Conservation (phyloP, 495 filamentous ascomycete genomes). For the Trichoderma gamsii region DNA sequence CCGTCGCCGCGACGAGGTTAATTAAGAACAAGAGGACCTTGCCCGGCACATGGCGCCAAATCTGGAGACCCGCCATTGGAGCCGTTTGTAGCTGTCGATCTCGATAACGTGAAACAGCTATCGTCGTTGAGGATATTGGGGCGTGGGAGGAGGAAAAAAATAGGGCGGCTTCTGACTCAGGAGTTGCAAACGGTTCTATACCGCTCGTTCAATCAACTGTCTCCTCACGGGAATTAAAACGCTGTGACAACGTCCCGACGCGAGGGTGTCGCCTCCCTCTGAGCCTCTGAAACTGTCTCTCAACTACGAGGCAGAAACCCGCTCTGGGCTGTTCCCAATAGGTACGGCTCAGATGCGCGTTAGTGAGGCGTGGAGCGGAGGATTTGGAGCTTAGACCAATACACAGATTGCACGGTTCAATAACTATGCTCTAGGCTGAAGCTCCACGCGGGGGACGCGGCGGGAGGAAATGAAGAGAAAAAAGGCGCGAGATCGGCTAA, state of each 20-base stretch:
- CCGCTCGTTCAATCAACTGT: not conserved
- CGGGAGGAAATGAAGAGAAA: not conserved
- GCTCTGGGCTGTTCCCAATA: too few relatives aligned
- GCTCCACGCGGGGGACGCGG: not conserved
- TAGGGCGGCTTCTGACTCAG: not conserved
- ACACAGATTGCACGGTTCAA: not conserved
- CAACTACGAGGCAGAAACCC: too few relatives aligned
- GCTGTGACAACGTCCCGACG: not conserved
- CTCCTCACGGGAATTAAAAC: not conserved
- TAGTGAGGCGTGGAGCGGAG: not conserved
- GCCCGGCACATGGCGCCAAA: conserved; percentile 24
- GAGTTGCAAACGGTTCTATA: not conserved
- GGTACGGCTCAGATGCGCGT: not conserved
- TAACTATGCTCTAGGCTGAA: not conserved
- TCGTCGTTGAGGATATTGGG: not conserved
- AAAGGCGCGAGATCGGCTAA: not conserved
- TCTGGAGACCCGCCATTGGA: conserved; percentile 18
- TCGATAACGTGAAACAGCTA: not conserved
- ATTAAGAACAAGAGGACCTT: conserved; percentile 25
- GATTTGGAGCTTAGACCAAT: not conserved
- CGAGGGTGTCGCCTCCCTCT: not conserved
- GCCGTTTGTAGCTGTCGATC: conserved; percentile 4
- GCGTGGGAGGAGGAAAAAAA: not conserved
- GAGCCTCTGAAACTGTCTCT: not conserved
- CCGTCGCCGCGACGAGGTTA: conserved; percentile 27